Conservation (phyloP, 805 yeast genomes). For the Metschnikowia lachancei region DNA sequence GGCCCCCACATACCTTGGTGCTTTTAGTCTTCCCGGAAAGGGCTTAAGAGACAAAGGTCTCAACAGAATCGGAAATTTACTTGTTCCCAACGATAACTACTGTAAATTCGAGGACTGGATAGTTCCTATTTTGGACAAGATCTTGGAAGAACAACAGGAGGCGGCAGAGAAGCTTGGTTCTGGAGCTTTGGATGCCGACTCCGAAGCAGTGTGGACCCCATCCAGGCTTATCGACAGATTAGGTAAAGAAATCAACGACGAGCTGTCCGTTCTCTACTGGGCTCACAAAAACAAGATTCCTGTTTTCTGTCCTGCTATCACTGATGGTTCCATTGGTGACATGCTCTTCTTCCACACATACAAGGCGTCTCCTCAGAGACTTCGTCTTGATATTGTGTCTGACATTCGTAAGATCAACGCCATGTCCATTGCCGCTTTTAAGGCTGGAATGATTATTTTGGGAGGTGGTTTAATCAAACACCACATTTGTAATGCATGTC, state of each 20-base stretch:
- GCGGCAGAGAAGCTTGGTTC: constrained; percentile 50
- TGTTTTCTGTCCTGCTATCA: constrained; percentile 93
- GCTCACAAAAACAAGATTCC: constrained; percentile 97
- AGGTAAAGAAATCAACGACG: constrained; percentile 94
- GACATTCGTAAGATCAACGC: constrained; percentile 91
- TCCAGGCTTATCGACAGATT: constrained; percentile 86
- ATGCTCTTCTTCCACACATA: constrained; percentile 98
- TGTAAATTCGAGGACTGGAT: constrained; percentile 99
- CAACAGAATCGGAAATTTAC: constrained; percentile 95
- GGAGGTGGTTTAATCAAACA: constrained; percentile 98
- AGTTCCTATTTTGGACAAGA: constrained; percentile 83
- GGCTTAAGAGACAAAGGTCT: constrained; percentile 88
- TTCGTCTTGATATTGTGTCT: constrained; percentile 87
- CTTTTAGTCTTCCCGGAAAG: constrained; percentile 77
- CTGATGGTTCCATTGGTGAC: constrained; percentile 98
- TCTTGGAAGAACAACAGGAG: constrained; percentile 85
- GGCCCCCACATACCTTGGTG: constrained; percentile 96
- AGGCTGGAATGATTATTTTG: constrained; percentile 92
- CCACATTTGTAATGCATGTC: constrained; percentile 95
- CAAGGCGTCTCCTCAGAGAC: constrained; percentile 85
- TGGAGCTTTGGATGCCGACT: constrained; percentile 58
- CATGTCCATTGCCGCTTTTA: constrained; percentile 89
- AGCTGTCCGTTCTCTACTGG: constrained; percentile 92
- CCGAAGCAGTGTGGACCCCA: constrained; percentile 86
- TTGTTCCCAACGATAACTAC: constrained; percentile 97